These are phyloP conservation scores for Chloris gayana DNA, from an alignment of 176 grass and related monocot species.

Conservation along the genomic window DNA sequence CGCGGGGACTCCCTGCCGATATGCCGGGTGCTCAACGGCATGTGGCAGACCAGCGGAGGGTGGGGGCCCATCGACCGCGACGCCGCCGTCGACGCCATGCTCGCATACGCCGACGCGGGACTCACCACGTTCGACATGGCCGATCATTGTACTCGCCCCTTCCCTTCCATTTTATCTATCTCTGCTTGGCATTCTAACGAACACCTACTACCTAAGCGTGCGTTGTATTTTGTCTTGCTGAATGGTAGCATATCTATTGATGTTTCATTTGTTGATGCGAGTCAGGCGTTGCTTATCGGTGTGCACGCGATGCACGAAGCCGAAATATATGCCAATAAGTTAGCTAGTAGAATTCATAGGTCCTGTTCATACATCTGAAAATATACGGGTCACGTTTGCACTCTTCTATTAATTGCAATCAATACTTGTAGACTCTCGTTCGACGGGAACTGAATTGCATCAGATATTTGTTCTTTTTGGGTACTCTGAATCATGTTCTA, in stretches of 20 bases:
- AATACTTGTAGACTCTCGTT: not conserved
- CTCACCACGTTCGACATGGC: constrained; percentile 99
- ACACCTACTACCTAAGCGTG: not conserved
- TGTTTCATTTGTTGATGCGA: not conserved
- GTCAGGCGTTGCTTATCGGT: not conserved
- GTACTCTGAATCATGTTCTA: not conserved
- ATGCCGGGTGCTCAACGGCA: constrained; percentile 94
- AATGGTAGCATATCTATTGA: not conserved
- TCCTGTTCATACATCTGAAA: not conserved
- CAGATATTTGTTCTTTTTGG: not conserved
- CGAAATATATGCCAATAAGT: not conserved
- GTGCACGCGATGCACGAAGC: not conserved
- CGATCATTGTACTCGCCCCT: constrained; percentile 60
- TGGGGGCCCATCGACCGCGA: constrained; percentile 94
- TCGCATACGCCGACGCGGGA: constrained; percentile 68
- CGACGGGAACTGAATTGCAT: not conserved
- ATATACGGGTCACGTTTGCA: not conserved
- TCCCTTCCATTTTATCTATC: not conserved
- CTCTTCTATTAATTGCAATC: not conserved
- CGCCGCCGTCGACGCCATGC: constrained; percentile 83
- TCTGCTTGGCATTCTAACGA: constrained; percentile 9
- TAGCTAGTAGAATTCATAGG: not conserved
- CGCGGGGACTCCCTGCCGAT: constrained; percentile 69
- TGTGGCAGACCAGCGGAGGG: constrained; percentile 92
- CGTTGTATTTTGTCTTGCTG: not conserved